A percentile compares a stretch with the other conserved stretches of the same genome.
These are phyloP conservation scores for Ballota nigra DNA, from an alignment of 257 asterid genomes.

Conservation along the genomic window DNA sequence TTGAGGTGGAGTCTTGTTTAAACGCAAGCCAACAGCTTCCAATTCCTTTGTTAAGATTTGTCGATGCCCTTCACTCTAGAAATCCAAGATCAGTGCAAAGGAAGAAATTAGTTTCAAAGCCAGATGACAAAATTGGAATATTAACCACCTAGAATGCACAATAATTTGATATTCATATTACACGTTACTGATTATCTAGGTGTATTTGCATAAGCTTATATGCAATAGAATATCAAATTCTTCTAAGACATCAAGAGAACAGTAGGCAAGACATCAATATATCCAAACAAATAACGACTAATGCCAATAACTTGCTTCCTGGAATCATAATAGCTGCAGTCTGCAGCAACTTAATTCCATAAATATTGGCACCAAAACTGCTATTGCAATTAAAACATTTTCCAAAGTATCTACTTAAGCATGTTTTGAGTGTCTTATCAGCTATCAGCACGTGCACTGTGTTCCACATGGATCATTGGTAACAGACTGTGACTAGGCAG, in stretches of 20 bases:
- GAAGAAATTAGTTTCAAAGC: slow-evolving; percentile 18
- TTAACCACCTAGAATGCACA: not conserved
- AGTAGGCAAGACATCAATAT: not conserved
- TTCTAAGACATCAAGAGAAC: not conserved
- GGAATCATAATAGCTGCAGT: not conserved
- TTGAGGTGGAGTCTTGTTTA: slow-evolving; percentile 94
- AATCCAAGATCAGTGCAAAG: slow-evolving; percentile 26
- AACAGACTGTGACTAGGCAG: not conserved
- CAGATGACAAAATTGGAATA: not conserved
- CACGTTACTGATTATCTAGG: not conserved
- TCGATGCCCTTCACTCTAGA: slow-evolving; percentile 98
- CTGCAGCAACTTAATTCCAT: not conserved
- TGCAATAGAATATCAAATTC: not conserved
- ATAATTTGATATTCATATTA: not conserved
- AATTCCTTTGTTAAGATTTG: slow-evolving; percentile 94
- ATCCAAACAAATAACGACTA: not conserved
- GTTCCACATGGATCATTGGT: not conserved
- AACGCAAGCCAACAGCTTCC: slow-evolving; percentile 98
- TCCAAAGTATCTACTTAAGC: not conserved
- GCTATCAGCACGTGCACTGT: slow-evolving; percentile 6
- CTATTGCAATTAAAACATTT: not conserved
- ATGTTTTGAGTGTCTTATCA: slow-evolving; percentile 11
- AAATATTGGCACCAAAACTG: not conserved
- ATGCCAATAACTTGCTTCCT: slow-evolving; percentile 5
- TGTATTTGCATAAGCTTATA: not conserved